Evolutionary conservation across 345 rosid species (phyloP).

Genomic region (Odontarrhena argentea): DNA sequence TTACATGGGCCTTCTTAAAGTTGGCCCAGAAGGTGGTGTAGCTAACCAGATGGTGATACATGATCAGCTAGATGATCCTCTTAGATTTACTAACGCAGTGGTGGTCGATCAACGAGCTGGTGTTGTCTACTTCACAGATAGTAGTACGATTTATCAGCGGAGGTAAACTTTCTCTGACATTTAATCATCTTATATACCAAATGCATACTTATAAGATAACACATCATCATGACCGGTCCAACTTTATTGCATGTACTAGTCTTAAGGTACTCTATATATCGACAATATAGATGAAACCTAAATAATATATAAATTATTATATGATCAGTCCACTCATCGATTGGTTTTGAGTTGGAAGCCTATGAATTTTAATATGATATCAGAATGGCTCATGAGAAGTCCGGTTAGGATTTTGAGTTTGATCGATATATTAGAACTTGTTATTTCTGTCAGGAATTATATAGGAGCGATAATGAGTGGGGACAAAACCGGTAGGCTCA

Average conservation of each 20-base stretch:
- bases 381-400: no score
- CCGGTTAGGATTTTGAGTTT: no score
- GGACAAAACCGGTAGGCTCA: constrained; percentile 65
- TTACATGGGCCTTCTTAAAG: constrained; percentile 75
- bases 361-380: no score
- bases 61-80: constrained; percentile 44
- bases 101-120: constrained; percentile 64
- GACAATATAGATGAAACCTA: no score
- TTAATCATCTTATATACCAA: neutral
- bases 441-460: constrained; percentile 48
- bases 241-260: no score
- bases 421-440: no score
- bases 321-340: no score
- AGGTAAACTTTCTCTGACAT: constrained; percentile 43
- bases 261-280: no score
- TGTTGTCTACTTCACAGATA: constrained; percentile 69
- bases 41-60: constrained; percentile 54
- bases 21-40: constrained; percentile 72
- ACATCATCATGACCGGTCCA: no score
- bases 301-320: no score
- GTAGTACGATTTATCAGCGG: constrained; percentile 62
- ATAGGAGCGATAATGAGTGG: constrained; percentile 45
- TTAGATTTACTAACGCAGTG: constrained; percentile 57
- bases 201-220: neutral
- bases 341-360: no score